These are phyloP conservation scores for Starmerella bombi DNA, from an alignment of 805 yeast genomes.

Conservation along the genomic window DNA sequence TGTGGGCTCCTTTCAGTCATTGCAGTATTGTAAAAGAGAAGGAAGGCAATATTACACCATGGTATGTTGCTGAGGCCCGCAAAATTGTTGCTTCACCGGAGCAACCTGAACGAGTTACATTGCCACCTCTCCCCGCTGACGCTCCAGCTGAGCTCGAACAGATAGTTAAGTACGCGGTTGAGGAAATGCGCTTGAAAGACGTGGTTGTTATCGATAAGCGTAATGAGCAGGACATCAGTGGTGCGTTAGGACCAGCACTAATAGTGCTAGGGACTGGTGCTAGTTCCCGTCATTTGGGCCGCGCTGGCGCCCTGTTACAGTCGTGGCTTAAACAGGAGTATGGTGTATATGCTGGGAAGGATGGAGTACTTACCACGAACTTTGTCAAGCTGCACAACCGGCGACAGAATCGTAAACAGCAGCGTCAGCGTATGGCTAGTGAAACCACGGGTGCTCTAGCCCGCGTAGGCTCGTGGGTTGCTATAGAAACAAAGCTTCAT, in stretches of 20 bases:
- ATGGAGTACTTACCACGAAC: conserved; percentile 57
- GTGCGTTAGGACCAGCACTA: conserved; percentile 32
- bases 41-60: conserved; percentile 31
- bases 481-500: conserved; percentile 54
- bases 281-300: conserved; percentile 59
- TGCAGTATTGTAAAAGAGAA: not conserved
- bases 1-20: not conserved
- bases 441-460: conserved; percentile 22
- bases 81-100: conserved; percentile 18
- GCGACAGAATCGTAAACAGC: conserved; percentile 39
- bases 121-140: conserved; percentile 48
- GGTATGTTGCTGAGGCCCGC: conserved; percentile 40
- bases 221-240: conserved; percentile 21
- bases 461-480: conserved; percentile 61
- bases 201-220: conserved; percentile 53
- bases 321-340: conserved; percentile 43
- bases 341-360: conserved; percentile 40
- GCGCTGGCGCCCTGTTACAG: conserved; percentile 50
- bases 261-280: conserved; percentile 65
- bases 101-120: conserved; percentile 6
- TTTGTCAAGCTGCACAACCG: conserved; percentile 39
- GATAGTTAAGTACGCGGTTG: conserved; percentile 37
- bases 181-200: conserved; percentile 54
- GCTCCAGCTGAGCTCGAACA: conserved; percentile 42
- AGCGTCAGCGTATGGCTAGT: conserved; percentile 32